A percentile compares a stretch with the other conserved stretches of the same genome.
These are phyloP conservation scores for Xenoacremonium recifei DNA, from an alignment of 2,329 filamentous ascomycete species.

Conservation along the genomic window DNA sequence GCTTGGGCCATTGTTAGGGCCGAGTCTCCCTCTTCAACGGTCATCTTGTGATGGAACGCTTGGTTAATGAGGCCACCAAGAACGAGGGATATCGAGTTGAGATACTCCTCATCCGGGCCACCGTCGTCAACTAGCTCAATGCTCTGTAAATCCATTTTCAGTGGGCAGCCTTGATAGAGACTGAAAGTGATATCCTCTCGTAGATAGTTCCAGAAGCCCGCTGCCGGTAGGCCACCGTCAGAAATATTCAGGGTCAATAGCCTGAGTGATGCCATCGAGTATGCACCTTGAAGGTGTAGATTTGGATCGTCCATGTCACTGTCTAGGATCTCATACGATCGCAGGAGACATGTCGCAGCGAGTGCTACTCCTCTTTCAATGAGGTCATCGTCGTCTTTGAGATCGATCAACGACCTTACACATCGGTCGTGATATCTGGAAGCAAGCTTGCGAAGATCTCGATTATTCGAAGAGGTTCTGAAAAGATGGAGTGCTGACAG, in stretches of 20 bases:
- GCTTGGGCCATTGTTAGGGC: no score
- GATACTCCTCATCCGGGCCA: constrained; percentile 25
- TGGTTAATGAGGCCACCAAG: constrained; percentile 44
- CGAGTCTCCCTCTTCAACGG: no score
- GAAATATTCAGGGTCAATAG: constrained; percentile 18
- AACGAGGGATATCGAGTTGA: constrained; percentile 42
- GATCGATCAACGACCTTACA: constrained; percentile 35
- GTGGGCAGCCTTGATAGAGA: constrained; percentile 39
- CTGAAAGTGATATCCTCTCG: constrained; percentile 54
- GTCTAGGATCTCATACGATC: constrained; percentile 48
- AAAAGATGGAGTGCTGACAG: constrained; percentile 42
- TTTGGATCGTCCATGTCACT: constrained; percentile 43
- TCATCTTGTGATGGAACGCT: constrained; percentile 23
- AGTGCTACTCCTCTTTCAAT: constrained; percentile 39
- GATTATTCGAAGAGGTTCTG: constrained; percentile 29
- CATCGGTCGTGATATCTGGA: constrained; percentile 41
- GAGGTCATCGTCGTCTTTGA: constrained; percentile 30
- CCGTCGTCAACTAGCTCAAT: constrained; percentile 15
- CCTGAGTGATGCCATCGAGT: constrained; percentile 38
- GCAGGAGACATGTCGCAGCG: constrained; percentile 45
- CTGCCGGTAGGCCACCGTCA: constrained; percentile 30
- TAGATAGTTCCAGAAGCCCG: constrained; percentile 51
- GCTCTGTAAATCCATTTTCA: constrained; percentile 39
- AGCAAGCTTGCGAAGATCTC: constrained; percentile 26
- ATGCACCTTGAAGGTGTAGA: constrained; percentile 45